These are phyloP conservation scores for Sapria himalayana DNA, from an alignment of 345 rosid genomes.

Conservation along the genomic window DNA sequence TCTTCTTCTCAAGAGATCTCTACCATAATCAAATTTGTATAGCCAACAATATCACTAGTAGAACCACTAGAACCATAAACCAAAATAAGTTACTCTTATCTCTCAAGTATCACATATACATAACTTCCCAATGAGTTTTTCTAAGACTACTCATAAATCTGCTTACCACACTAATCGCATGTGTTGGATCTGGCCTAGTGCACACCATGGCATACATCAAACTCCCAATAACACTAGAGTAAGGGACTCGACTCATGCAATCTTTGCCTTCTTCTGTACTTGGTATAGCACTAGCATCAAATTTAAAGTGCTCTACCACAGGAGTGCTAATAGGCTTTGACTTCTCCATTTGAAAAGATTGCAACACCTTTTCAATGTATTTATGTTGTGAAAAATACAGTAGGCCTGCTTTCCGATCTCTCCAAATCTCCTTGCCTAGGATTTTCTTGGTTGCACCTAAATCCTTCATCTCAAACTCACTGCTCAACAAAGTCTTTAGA, in stretches of 20 bases:
- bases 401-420: too few relatives aligned
- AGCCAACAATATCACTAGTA: background rate
- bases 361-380: background rate
- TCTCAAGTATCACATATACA: background rate
- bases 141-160: background rate
- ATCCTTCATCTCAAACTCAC: too few relatives aligned
- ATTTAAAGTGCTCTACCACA: background rate
- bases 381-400: background rate
- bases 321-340: background rate
- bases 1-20: too few relatives aligned
- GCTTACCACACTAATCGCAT: background rate
- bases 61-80: background rate
- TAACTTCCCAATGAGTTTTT: background rate
- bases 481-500: too few relatives aligned
- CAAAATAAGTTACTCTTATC: too few relatives aligned
- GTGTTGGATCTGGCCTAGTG: background rate
- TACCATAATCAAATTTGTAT: background rate
- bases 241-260: background rate
- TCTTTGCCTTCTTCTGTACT: background rate
- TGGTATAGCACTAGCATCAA: background rate
- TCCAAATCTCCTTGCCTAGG: too few relatives aligned
- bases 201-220: constrained; percentile 1
- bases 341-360: background rate
- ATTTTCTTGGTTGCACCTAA: too few relatives aligned
- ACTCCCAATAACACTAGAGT: background rate